Conservation (phyloP, 495 filamentous ascomycete species). For the Penicillium samsonianum region DNA sequence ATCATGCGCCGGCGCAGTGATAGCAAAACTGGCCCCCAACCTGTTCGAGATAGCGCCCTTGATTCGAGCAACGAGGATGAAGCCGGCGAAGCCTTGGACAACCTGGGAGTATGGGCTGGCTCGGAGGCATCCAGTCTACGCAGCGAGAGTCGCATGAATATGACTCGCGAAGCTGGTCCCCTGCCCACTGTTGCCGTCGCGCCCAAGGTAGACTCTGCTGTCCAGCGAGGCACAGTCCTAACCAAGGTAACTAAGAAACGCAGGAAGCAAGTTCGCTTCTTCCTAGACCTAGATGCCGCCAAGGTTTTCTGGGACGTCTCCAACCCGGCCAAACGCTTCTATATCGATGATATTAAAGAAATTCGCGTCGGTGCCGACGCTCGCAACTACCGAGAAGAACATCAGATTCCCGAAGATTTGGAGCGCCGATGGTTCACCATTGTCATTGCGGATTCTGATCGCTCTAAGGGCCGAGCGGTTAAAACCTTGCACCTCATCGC, state of each 20-base stretch:
- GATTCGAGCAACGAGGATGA: constrained; percentile 59
- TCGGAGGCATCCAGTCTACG: constrained; percentile 44
- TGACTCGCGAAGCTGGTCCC: constrained; percentile 30
- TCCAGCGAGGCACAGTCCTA: constrained; percentile 75
- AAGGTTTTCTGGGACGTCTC: constrained; percentile 86
- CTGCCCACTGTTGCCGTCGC: constrained; percentile 50
- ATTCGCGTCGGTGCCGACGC: constrained; percentile 85
- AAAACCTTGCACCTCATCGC: constrained; percentile 87
- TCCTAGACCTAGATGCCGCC: constrained; percentile 75
- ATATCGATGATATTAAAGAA: constrained; percentile 92
- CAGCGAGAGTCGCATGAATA: constrained; percentile 36
- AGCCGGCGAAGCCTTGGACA: constrained; percentile 60
- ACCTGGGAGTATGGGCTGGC: constrained; percentile 38
- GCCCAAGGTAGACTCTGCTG: constrained; percentile 66
- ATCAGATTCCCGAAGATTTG: constrained; percentile 60
- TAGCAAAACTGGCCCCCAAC: constrained; percentile 68
- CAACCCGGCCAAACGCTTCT: constrained; percentile 77
- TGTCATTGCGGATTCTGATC: constrained; percentile 69
- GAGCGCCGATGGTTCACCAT: constrained; percentile 84
- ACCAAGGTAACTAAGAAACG: constrained; percentile 83
- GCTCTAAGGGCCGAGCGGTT: constrained; percentile 64
- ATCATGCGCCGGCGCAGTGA: constrained; percentile 85
- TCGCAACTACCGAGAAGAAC: constrained; percentile 84
- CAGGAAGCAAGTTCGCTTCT: constrained; percentile 69
- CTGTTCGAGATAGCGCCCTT: constrained; percentile 50